Evolutionary conservation across 148 eudicot genomes (phyloP).

Genomic region (Diospyros lotus): DNA sequence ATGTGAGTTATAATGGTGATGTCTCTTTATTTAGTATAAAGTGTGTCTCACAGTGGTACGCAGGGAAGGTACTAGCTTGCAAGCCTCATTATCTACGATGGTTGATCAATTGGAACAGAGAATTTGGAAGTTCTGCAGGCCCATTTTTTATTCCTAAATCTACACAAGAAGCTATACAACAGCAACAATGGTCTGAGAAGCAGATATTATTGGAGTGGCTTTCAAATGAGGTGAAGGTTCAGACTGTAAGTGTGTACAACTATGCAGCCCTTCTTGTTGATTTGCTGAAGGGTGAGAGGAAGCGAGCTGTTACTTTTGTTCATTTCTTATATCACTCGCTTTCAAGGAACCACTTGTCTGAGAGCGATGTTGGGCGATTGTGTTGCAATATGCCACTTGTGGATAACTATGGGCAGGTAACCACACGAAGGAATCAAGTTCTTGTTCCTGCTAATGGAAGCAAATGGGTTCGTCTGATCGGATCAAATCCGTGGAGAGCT

Average conservation of each 20-base stretch:
- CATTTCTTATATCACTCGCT: too few relatives aligned
- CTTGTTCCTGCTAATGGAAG: slow-evolving; percentile 4
- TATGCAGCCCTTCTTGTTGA: slow-evolving; percentile 5
- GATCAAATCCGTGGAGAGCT: slow-evolving; percentile 51
- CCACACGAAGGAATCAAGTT: background rate
- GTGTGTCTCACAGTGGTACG: background rate
- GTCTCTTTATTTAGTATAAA: slow-evolving; percentile 30
- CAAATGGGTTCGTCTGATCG: slow-evolving; percentile 55
- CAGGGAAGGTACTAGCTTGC: slow-evolving; percentile 12
- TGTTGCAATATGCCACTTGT: slow-evolving; percentile 34
- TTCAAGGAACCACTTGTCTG: slow-evolving; percentile 4
- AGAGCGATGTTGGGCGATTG: slow-evolving; percentile 8
- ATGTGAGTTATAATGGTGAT: slow-evolving; percentile 12
- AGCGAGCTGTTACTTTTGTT: too few relatives aligned
- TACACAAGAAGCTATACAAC: background rate
- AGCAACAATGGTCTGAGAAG: too few relatives aligned
- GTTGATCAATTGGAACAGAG: slow-evolving; percentile 32
- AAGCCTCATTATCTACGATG: slow-evolving; percentile 9
- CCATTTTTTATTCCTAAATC: too few relatives aligned
- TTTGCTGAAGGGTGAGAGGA: too few relatives aligned
- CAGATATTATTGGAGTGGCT: background rate
- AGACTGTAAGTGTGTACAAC: slow-evolving; percentile 7
- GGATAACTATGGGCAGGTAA: too few relatives aligned
- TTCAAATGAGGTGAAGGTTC: background rate
- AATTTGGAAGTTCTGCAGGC: slow-evolving; percentile 12